Conservation (phyloP, 2,329 filamentous ascomycete species). For the Trichoderma sp. region DNA sequence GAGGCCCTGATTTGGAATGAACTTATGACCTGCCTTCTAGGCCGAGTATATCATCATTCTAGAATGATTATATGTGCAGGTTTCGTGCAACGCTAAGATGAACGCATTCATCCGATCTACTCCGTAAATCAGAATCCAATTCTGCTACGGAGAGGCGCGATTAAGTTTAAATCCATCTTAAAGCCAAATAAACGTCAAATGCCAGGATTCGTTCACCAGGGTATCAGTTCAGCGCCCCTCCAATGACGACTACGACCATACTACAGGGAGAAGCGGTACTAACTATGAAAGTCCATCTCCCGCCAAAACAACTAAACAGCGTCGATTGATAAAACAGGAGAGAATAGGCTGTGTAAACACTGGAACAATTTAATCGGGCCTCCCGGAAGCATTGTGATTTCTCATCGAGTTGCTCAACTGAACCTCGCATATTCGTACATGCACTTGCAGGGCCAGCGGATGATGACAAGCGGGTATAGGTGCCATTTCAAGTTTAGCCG, state of each 20-base stretch:
- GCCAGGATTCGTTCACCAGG: neutral
- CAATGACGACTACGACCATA: neutral
- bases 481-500: neutral
- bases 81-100: neutral
- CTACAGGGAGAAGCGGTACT: neutral
- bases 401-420: neutral
- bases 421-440: neutral
- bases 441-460: neutral
- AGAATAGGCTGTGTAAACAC: neutral
- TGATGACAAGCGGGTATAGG: neutral
- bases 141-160: neutral
- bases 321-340: neutral
- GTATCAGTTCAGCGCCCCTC: neutral
- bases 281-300: neutral
- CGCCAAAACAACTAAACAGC: neutral
- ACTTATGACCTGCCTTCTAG: neutral
- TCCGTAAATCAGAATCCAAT: neutral
- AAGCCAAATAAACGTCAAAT: neutral
- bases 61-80: neutral
- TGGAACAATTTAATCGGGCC: neutral
- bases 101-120: neutral
- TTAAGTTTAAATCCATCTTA: neutral
- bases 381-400: neutral
- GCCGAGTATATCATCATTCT: neutral
- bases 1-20: neutral